phyloP scores from a whole-genome alignment of 192 early-diverging fungal genomes.

The Coemansia sp. region DNA sequence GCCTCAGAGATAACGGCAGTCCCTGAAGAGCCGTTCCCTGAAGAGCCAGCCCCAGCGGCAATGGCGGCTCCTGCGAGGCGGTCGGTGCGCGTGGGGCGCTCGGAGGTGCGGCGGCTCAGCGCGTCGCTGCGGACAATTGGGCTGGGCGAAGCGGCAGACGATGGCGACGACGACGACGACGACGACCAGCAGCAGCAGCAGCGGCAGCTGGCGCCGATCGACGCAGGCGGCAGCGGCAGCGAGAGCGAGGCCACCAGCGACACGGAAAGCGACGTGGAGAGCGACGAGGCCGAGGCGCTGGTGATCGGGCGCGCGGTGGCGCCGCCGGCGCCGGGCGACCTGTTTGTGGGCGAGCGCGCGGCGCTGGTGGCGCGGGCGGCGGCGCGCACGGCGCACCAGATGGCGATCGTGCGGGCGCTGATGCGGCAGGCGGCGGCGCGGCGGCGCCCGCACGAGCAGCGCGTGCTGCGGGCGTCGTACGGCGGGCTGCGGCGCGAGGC shows the following conservation, averaged over 20 bases:
- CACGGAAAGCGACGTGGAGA: slow-evolving; percentile 3
- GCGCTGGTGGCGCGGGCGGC: slow-evolving; percentile 55
- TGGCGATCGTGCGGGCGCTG: slow-evolving; percentile 65
- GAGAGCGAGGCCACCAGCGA: too few relatives aligned
- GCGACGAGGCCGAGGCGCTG: slow-evolving; percentile 42
- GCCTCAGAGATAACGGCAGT: too few relatives aligned
- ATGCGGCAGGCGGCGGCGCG: slow-evolving; percentile 59
- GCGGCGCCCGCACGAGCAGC: slow-evolving; percentile 58
- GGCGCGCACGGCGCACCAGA: slow-evolving; percentile 60
- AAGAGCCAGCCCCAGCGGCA: too few relatives aligned
- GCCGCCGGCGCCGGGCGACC: slow-evolving; percentile 66
- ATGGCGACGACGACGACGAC: not conserved
- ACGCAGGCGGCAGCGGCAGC: too few relatives aligned
- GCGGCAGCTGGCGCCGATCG: not conserved
- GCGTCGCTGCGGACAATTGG: slow-evolving; percentile 47
- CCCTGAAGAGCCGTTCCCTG: not conserved
- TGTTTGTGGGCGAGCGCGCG: slow-evolving; percentile 61
- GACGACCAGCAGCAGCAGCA: too few relatives aligned
- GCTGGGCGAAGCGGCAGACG: slow-evolving; percentile 20
- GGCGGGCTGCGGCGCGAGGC: slow-evolving; percentile 58
- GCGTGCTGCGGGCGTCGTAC: slow-evolving; percentile 63
- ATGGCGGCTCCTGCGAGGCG: not conserved
- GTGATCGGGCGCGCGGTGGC: slow-evolving; percentile 54
- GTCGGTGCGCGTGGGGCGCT: slow-evolving; percentile 24
- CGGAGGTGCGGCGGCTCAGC: slow-evolving; percentile 48